Evolutionary conservation across 345 rosid species (phyloP).

Genomic region (Linum lewisii): DNA sequence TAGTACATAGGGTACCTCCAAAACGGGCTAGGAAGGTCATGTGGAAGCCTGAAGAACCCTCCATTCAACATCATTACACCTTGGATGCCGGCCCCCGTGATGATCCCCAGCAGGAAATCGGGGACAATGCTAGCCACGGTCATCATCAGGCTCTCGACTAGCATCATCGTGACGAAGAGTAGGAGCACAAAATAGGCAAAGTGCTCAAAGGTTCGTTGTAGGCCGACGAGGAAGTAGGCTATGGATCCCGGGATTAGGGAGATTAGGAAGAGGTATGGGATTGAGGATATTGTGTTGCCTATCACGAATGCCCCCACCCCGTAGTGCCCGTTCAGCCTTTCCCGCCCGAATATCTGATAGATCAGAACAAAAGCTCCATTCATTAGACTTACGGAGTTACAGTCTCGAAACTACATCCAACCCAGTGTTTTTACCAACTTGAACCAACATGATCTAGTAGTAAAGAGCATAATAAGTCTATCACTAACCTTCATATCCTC

Average conservation of each 20-base stretch:
- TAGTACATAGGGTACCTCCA: slow-evolving; percentile 42
- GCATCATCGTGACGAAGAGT: slow-evolving; percentile 30
- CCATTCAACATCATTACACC: slow-evolving; percentile 42
- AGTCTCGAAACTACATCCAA: too few species aligned
- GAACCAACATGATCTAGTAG: too few species aligned
- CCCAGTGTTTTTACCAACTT: too few species aligned
- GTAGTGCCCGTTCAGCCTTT: slow-evolving; percentile 49
- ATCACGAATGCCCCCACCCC: slow-evolving; percentile 38
- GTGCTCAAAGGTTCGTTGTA: slow-evolving; percentile 28
- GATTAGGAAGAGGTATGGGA: slow-evolving; percentile 28
- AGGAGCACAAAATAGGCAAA: slow-evolving; percentile 27
- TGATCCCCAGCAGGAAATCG: slow-evolving; percentile 46
- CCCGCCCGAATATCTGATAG: slow-evolving; percentile 34
- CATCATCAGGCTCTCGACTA: slow-evolving; percentile 55
- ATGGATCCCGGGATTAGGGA: slow-evolving; percentile 41
- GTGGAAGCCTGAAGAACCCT: slow-evolving; percentile 36
- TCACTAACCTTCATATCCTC: slow-evolving; percentile 37
- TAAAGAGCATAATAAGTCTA: neutral
- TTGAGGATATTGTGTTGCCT: slow-evolving; percentile 40
- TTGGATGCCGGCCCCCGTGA: slow-evolving; percentile 42
- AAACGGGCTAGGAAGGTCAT: slow-evolving; percentile 34
- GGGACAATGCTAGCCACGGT: slow-evolving; percentile 44
- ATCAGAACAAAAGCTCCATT: neutral
- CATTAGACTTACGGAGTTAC: too few species aligned
- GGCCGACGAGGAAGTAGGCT: slow-evolving; percentile 34